Evolutionary conservation across 1,284 basidiomycete genomes (phyloP).

Genomic region (Heterobasidion occidentale): DNA sequence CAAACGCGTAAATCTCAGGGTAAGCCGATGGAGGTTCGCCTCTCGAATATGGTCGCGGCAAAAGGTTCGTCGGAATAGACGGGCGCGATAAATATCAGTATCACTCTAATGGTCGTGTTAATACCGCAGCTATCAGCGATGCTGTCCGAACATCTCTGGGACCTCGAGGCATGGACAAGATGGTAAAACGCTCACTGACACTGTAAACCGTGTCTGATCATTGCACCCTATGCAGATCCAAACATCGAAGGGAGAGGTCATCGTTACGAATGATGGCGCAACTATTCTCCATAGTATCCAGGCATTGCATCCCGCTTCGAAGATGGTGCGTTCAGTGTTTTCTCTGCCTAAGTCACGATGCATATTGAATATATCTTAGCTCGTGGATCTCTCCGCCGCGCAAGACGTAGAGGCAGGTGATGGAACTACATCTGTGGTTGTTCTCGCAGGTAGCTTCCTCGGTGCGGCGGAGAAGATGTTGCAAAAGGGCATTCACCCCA

Average conservation of each 20-base stretch:
- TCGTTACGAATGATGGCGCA: conserved; percentile 98
- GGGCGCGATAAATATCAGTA: neutral
- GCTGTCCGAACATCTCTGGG: conserved; percentile 96
- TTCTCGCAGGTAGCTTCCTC: conserved; percentile 89
- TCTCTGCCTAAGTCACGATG: neutral
- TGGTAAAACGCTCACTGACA: conserved; percentile 44
- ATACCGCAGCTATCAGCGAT: conserved; percentile 82
- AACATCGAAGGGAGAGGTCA: conserved; percentile 93
- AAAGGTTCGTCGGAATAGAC: conserved; percentile 52
- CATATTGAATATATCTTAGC: conserved; percentile 33
- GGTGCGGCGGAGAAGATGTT: conserved; percentile 97
- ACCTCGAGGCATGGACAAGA: conserved; percentile 99
- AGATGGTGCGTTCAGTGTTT: conserved; percentile 65
- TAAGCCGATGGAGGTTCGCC: conserved; percentile 88
- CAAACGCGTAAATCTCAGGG: conserved; percentile 45
- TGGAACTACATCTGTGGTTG: conserved; percentile 98
- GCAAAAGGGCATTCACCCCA: conserved; percentile 96
- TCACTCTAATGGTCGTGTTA: conserved; percentile 9
- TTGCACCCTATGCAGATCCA: conserved; percentile 66
- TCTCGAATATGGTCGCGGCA: conserved; percentile 94
- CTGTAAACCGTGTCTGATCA: neutral
- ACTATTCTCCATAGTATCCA: conserved; percentile 98
- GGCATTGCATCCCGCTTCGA: conserved; percentile 95
- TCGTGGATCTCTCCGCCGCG: conserved; percentile 95
- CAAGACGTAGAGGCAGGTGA: conserved; percentile 99